These are phyloP conservation scores for Zasmidium angulare DNA, from an alignment of 2,329 filamentous ascomycete species.

Conservation along the genomic window DNA sequence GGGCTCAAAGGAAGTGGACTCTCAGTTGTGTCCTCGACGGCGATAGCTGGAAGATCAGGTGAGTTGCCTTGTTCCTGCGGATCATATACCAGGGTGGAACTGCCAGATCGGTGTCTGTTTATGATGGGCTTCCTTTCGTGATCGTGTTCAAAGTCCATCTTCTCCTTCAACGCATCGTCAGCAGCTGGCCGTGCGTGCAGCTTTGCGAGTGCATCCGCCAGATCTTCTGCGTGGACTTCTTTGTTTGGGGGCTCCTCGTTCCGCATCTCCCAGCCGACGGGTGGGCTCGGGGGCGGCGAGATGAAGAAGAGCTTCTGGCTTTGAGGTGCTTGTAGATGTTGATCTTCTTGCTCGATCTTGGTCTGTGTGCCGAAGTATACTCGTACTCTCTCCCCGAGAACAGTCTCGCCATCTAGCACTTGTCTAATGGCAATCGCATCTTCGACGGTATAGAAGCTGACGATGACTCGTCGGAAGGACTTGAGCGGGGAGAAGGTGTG, in stretches of 20 bases:
- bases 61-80: constrained; percentile 62
- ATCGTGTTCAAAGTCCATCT: constrained; percentile 16
- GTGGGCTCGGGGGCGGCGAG: constrained; percentile 62
- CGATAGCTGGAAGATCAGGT: constrained; percentile 61
- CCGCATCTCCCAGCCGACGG: constrained; percentile 64
- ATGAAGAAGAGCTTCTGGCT: constrained; percentile 66
- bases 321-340: constrained; percentile 56
- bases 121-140: constrained; percentile 12
- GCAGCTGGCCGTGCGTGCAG: constrained; percentile 46
- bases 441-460: constrained; percentile 71
- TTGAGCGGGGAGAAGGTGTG: constrained; percentile 79
- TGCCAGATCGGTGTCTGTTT: constrained; percentile 46
- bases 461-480: constrained; percentile 77
- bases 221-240: constrained; percentile 62
- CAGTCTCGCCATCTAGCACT: constrained; percentile 70
- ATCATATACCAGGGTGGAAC: constrained; percentile 60
- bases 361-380: constrained; percentile 62
- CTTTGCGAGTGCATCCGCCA: constrained; percentile 56
- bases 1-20: constrained; percentile 50
- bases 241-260: constrained; percentile 66
- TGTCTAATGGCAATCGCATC: constrained; percentile 70
- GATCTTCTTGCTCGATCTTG: constrained; percentile 43
- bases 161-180: constrained; percentile 29
- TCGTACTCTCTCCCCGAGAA: constrained; percentile 68
- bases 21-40: constrained; percentile 61